Conservation (phyloP, 805 yeast species). For the Metschnikowia corniflorae region DNA sequence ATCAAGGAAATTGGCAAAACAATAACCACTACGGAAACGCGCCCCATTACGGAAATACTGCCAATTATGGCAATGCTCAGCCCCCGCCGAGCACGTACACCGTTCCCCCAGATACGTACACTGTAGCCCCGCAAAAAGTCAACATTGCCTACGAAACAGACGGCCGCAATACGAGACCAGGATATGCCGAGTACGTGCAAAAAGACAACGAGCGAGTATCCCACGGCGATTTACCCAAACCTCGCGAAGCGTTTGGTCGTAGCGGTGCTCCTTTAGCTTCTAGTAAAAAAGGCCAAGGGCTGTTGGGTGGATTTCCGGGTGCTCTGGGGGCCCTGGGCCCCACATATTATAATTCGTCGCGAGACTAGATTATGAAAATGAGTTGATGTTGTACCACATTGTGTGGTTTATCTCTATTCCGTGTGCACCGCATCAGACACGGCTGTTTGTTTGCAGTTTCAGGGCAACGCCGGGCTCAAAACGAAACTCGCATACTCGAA, state of each 20-base stretch:
- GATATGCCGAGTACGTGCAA: conserved; percentile 31
- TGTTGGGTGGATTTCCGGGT: conserved; percentile 34
- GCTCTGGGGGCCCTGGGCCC: conserved; percentile 26
- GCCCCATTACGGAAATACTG: not conserved
- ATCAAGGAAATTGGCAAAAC: not conserved
- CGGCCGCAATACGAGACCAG: conserved; percentile 35
- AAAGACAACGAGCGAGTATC: conserved; percentile 30
- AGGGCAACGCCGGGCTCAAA: too few species aligned
- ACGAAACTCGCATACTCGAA: too few species aligned
- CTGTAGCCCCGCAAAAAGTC: conserved; percentile 32
- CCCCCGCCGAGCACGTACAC: conserved; percentile 5
- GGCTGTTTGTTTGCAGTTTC: too few species aligned
- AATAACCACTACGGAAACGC: not conserved
- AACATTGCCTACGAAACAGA: conserved; percentile 35
- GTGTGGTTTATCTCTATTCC: too few species aligned
- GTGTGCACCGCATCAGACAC: too few species aligned
- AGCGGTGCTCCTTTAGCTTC: conserved; percentile 35
- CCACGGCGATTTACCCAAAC: conserved; percentile 32
- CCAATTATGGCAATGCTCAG: not conserved
- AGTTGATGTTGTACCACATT: too few species aligned
- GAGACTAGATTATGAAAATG: too few species aligned
- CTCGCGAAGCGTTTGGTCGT: conserved; percentile 22
- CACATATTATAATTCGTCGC: conserved; percentile 24
- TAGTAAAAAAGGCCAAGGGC: conserved; percentile 28
- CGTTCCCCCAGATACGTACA: conserved; percentile 14